Conservation (phyloP, 164 flowering plant genomes). For the Sedum album region DNA sequence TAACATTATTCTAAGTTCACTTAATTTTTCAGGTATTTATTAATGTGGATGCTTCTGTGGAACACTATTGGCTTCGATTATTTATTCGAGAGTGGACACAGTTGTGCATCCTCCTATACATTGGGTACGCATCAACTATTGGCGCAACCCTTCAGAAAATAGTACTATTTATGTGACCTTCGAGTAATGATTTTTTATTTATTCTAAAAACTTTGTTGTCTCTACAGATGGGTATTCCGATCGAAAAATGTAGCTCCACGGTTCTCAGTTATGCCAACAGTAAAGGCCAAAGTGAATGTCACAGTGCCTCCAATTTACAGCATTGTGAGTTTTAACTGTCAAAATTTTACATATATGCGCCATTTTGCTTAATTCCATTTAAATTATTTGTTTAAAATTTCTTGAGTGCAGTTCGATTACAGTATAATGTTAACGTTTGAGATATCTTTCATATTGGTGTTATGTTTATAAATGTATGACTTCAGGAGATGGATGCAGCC, state of each 20-base stretch:
- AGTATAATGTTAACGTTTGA: too few species aligned
- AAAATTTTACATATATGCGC: neutral
- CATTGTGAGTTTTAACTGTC: conserved; percentile 40
- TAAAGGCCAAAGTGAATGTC: conserved; percentile 33
- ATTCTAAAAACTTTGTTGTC: neutral
- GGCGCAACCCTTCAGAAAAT: neutral
- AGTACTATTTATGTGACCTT: neutral
- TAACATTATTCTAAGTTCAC: neutral
- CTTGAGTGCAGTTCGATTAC: neutral
- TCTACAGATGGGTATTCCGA: conserved; percentile 79
- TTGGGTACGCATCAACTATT: conserved; percentile 46
- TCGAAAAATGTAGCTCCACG: conserved; percentile 63
- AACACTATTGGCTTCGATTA: conserved; percentile 73
- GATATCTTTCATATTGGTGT: neutral
- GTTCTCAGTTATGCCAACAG: conserved; percentile 73
- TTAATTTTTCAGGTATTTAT: conserved; percentile 48
- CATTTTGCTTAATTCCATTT: neutral
- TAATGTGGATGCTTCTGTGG: conserved; percentile 45
- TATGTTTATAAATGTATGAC: neutral
- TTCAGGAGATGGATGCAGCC: conserved; percentile 89
- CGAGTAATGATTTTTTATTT: conserved; percentile 5
- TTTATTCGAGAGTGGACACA: conserved; percentile 77
- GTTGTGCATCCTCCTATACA: conserved; percentile 66
- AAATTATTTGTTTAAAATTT: neutral
- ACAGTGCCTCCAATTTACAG: conserved; percentile 75